Percentiles rank a stretch among this genome's conserved stretches.
Conservation (phyloP, 2,329 filamentous ascomycete genomes). For the Calonectria leucothoes region DNA sequence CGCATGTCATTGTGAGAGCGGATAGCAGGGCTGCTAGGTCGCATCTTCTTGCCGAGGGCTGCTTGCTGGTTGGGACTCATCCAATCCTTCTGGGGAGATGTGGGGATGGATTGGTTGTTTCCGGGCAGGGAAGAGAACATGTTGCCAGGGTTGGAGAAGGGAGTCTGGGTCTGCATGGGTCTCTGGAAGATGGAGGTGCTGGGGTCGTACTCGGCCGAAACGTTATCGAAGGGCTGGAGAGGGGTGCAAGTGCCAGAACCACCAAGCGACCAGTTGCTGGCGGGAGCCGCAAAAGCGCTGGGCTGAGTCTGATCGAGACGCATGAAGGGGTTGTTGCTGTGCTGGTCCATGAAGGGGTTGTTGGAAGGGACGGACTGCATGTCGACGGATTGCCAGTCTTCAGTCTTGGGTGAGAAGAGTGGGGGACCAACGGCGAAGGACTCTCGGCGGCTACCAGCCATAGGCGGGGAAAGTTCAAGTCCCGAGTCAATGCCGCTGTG, state of each 20-base stretch:
- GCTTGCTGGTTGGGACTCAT: conserved; percentile 57
- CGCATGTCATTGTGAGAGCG: conserved; percentile 81
- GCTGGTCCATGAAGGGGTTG: conserved; percentile 70
- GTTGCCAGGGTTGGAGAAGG: conserved; percentile 65
- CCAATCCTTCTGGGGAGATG: conserved; percentile 71
- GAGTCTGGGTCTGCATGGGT: conserved; percentile 63
- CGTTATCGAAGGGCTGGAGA: conserved; percentile 72
- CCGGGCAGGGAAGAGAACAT: conserved; percentile 65
- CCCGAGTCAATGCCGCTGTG: conserved; percentile 70
- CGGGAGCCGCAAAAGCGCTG: conserved; percentile 52
- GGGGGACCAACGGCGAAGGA: conserved; percentile 68
- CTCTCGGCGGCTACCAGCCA: conserved; percentile 72
- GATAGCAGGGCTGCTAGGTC: conserved; percentile 74
- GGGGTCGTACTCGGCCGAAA: conserved; percentile 67
- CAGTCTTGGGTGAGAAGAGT: conserved; percentile 74
- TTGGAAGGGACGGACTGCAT: conserved; percentile 74
- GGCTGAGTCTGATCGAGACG: conserved; percentile 66
- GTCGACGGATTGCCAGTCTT: conserved; percentile 73
- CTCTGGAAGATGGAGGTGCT: conserved; percentile 65
- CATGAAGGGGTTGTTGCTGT: conserved; percentile 75
- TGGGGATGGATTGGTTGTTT: conserved; percentile 62
- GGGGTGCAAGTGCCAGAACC: conserved; percentile 80
- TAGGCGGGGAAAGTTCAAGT: conserved; percentile 72
- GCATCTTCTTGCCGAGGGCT: conserved; percentile 70
- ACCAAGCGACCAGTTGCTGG: conserved; percentile 71